Conservation (phyloP, 805 yeast species). For the Pichia phayaonensis region DNA sequence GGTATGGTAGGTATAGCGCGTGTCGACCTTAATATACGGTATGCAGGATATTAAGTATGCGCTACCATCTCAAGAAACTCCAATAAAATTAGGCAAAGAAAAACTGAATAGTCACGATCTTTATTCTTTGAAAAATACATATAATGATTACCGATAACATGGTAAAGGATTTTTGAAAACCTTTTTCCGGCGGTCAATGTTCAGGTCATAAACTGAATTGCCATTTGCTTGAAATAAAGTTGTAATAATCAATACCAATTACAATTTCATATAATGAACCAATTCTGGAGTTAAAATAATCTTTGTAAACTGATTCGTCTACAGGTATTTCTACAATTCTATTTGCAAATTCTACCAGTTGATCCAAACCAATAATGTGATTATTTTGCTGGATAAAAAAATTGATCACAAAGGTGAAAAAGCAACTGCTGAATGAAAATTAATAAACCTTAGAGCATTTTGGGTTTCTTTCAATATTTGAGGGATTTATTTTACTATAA, state of each 20-base stretch:
- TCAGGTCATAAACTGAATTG: slow-evolving; percentile 44
- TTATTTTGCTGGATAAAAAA: slow-evolving; percentile 52
- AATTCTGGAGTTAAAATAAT: slow-evolving; percentile 42
- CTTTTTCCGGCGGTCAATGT: slow-evolving; percentile 42
- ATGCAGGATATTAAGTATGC: no score
- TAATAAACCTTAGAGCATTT: slow-evolving; percentile 43
- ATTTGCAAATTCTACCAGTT: slow-evolving; percentile 42
- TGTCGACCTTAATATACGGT: no score
- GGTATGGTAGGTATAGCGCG: no score
- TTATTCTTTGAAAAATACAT: slow-evolving; percentile 35
- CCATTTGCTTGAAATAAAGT: slow-evolving; percentile 53
- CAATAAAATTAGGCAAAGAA: slow-evolving; percentile 35
- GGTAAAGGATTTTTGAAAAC: slow-evolving; percentile 43
- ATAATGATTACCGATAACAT: slow-evolving; percentile 50
- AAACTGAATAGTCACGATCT: slow-evolving; percentile 20
- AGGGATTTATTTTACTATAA: slow-evolving; percentile 53
- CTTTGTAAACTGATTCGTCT: slow-evolving; percentile 49
- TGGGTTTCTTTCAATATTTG: slow-evolving; percentile 38
- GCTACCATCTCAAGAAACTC: no score
- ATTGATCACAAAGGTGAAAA: slow-evolving; percentile 60
- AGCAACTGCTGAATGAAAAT: slow-evolving; percentile 57
- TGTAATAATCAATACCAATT: slow-evolving; percentile 41
- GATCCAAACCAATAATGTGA: slow-evolving; percentile 54
- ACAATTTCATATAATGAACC: slow-evolving; percentile 48
- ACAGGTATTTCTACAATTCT: slow-evolving; percentile 32